phyloP scores from a whole-genome alignment of 345 rosid species.

The Eucalyptus shirleyi region DNA sequence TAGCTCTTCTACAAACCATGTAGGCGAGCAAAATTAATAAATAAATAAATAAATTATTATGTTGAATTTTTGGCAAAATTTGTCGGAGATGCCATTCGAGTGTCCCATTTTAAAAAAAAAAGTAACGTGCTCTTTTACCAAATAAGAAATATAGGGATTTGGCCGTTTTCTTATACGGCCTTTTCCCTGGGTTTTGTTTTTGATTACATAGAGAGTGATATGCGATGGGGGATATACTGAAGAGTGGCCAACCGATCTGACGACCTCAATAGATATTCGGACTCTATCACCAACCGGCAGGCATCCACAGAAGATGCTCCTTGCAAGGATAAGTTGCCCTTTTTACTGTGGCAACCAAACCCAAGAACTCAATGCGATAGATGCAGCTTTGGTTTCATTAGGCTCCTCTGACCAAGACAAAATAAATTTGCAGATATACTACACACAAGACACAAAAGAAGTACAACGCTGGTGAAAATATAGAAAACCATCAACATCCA shows the following conservation, averaged over 20 bases:
- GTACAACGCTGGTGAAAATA: neutral
- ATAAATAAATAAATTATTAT: no score
- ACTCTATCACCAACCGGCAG: neutral
- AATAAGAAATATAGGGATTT: neutral
- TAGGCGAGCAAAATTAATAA: no score
- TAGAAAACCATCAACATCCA: neutral
- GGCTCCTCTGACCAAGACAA: neutral
- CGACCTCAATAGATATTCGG: neutral
- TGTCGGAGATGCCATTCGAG: rapidly evolving
- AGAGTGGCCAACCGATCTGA: neutral
- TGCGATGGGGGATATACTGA: neutral
- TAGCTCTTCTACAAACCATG: rapidly evolving
- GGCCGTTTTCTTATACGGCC: neutral
- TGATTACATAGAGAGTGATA: no score
- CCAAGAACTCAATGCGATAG: neutral
- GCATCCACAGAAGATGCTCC: neutral
- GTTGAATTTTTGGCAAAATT: rapidly evolving
- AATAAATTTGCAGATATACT: neutral
- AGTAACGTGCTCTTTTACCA: no score
- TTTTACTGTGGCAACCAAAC: neutral
- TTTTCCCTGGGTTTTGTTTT: neutral
- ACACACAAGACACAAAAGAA: neutral
- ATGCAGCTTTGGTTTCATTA: neutral
- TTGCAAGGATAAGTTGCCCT: neutral
- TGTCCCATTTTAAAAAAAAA: no score